phyloP scores from a whole-genome alignment of 2,329 filamentous ascomycete genomes.

The Davidsoniella virescens region DNA sequence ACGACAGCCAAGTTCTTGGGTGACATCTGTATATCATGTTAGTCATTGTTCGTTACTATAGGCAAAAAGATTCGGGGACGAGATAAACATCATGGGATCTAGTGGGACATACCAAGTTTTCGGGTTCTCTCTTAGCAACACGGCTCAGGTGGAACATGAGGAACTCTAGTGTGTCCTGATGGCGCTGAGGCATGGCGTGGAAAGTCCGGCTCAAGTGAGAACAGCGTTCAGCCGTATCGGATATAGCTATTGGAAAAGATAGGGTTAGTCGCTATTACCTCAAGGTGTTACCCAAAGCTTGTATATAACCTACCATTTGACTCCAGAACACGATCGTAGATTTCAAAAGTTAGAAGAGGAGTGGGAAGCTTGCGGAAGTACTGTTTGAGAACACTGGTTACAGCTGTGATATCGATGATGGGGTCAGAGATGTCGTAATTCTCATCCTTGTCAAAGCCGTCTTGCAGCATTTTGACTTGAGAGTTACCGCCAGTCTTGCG shows the following conservation, averaged over 20 bases:
- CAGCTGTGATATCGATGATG: constrained; percentile 84
- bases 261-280: constrained; percentile 11
- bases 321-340: constrained; percentile 80
- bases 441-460: constrained; percentile 73
- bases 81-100: constrained; percentile 18
- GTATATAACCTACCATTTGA: constrained; percentile 44
- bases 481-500: constrained; percentile 89
- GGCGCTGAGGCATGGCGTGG: constrained; percentile 61
- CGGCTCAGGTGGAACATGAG: constrained; percentile 83
- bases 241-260: constrained; percentile 34
- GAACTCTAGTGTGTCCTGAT: constrained; percentile 82
- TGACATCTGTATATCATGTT: constrained; percentile 51
- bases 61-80: background rate
- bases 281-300: background rate
- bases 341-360: constrained; percentile 78
- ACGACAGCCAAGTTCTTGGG: constrained; percentile 92
- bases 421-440: constrained; percentile 90
- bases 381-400: constrained; percentile 90
- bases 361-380: constrained; percentile 89
- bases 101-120: constrained; percentile 51
- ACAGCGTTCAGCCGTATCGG: constrained; percentile 50
- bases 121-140: constrained; percentile 64
- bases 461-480: constrained; percentile 77
- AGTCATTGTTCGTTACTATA: background rate
- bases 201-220: constrained; percentile 58